These are phyloP conservation scores for Penicillium corylophilum DNA, from an alignment of 2,329 filamentous ascomycete species.

Conservation along the genomic window DNA sequence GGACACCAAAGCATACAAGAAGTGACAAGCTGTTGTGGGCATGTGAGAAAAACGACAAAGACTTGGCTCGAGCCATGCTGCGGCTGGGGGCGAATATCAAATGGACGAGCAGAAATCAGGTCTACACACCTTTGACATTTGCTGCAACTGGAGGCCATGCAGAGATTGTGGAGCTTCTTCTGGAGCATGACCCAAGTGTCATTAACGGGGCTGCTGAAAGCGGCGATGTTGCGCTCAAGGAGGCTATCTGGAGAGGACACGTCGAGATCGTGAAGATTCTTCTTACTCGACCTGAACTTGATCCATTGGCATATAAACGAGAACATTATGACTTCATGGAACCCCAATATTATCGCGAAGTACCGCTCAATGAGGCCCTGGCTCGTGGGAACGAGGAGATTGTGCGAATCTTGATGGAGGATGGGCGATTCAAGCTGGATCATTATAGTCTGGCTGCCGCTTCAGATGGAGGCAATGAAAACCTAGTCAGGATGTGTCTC, in stretches of 20 bases:
- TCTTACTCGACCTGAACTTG: neutral
- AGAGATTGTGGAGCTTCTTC: neutral
- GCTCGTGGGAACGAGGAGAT: neutral
- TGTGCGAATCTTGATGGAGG: neutral
- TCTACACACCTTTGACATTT: neutral
- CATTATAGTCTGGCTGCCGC: neutral
- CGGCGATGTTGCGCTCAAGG: neutral
- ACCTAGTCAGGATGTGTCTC: neutral
- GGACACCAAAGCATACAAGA: neutral
- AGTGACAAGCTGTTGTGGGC: neutral
- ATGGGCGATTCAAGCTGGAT: neutral
- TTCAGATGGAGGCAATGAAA: neutral
- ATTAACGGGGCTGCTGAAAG: neutral
- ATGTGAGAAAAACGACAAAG: neutral
- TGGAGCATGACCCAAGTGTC: neutral
- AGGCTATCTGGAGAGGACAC: neutral
- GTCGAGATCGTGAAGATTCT: neutral
- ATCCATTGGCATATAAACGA: neutral
- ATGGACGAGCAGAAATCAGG: neutral
- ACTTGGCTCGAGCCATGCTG: neutral
- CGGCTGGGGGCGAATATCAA: neutral
- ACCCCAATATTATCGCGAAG: neutral
- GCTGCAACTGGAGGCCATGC: neutral
- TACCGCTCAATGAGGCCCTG: neutral
- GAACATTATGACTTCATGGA: neutral